Evolutionary conservation across 2,329 filamentous ascomycete species (phyloP).

Genomic region (Neofusicoccum umdonicola): DNA sequence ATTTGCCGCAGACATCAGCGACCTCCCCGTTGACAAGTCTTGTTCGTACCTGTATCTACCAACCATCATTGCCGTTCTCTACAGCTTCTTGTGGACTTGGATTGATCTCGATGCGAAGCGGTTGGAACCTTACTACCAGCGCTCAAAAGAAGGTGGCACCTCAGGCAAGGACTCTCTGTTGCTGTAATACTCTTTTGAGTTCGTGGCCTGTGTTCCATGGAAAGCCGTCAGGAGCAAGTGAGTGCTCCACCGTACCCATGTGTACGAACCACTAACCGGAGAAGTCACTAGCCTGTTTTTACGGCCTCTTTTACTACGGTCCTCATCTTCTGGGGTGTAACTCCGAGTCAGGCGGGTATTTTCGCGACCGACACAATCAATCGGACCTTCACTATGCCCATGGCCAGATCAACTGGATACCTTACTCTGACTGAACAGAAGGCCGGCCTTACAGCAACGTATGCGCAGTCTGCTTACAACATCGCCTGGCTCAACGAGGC

Average conservation of each 20-base stretch:
- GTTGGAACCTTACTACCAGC: conserved; percentile 60
- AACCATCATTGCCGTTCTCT: conserved; percentile 54
- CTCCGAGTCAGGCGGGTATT: conserved; percentile 56
- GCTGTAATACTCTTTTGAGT: conserved; percentile 55
- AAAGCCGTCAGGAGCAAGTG: conserved; percentile 36
- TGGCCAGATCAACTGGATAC: conserved; percentile 26
- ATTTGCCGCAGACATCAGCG: conserved; percentile 35
- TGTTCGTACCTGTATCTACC: conserved; percentile 54
- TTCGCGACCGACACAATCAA: conserved; percentile 43
- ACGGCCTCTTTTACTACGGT: conserved; percentile 49
- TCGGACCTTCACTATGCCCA: conserved; percentile 2
- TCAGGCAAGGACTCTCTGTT: conserved; percentile 48
- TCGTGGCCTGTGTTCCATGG: conserved; percentile 45
- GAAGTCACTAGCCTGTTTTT: conserved; percentile 55
- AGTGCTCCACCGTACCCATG: neutral
- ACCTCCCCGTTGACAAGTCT: conserved; percentile 35
- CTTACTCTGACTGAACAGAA: conserved; percentile 32
- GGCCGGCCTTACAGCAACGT: conserved; percentile 31
- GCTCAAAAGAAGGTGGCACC: conserved; percentile 50
- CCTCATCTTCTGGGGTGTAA: conserved; percentile 55
- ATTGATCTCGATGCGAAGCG: conserved; percentile 59
- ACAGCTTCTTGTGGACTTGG: conserved; percentile 59
- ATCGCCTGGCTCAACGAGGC: conserved; percentile 48
- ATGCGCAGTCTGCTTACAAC: conserved; percentile 48
- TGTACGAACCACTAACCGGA: neutral